phyloP scores from a whole-genome alignment of 257 asterid genomes.

The Leptodermis oblonga region DNA sequence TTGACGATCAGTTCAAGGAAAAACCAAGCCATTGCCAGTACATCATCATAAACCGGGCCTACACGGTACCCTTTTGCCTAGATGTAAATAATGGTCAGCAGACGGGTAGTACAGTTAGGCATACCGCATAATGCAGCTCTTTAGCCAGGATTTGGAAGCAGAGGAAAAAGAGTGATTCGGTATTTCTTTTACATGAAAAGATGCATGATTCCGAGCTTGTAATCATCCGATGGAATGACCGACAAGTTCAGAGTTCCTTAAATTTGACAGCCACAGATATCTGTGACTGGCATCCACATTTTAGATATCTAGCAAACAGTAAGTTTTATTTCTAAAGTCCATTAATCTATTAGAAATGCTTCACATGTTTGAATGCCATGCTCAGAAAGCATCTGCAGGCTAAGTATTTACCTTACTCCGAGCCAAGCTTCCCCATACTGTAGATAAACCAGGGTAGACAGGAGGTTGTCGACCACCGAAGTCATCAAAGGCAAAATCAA shows the following conservation, averaged over 20 bases:
- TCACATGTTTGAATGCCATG: neutral
- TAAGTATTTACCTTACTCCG: slow-evolving; percentile 82
- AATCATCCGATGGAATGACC: neutral
- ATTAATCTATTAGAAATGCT: neutral
- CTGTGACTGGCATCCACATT: neutral
- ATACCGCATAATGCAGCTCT: neutral
- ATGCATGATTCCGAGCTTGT: neutral
- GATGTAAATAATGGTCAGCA: slow-evolving; percentile 21
- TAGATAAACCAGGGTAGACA: slow-evolving; percentile 95
- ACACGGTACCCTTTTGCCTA: slow-evolving; percentile 99
- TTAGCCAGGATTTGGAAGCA: neutral
- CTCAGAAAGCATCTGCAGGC: neutral
- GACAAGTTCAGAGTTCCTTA: neutral
- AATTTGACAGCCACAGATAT: neutral
- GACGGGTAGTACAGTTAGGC: slow-evolving; percentile 7
- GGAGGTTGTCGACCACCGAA: slow-evolving; percentile 99
- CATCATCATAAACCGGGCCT: slow-evolving; percentile 99
- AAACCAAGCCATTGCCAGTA: slow-evolving; percentile 99
- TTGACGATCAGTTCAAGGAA: slow-evolving; percentile 95
- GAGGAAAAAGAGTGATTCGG: neutral
- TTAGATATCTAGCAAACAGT: neutral
- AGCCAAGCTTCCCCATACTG: slow-evolving; percentile 99
- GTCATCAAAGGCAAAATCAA: slow-evolving; percentile 93
- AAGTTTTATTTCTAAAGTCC: neutral
- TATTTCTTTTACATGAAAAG: neutral